Evolutionary conservation across 305 asterid genomes (phyloP), one percentile per base, ranked within the genome.

Genomic region (Fraxinus sp.): DNA sequence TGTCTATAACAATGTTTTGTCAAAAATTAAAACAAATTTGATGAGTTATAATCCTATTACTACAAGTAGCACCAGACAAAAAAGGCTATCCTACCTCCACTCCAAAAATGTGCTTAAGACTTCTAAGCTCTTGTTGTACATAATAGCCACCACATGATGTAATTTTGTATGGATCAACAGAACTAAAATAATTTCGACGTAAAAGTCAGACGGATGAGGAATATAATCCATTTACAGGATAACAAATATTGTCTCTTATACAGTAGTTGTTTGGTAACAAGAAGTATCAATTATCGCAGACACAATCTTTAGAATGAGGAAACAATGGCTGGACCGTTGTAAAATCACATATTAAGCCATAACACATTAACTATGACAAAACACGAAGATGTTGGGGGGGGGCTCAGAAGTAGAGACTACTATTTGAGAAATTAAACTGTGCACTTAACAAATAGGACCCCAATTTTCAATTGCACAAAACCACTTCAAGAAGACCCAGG

Each of bases 401-500:
- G 10, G 3, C 68, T 57, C 26, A 2, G 66, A 55, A 18, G 10
- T 26, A 32, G 10, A 76, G 75, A 72, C 9, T 14, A 35, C 70
- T 70, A 22, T 44, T 20, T 37, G 3, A 78, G 52, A 86, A 71
- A 68, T 22, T 30, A 84, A 79, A 55, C 35, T 52, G 75, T 57
- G 78, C 80, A 72, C 81, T 26, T 28, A 36, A 59, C 14, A 78
- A 24, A 74, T 30, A 49, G 3, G 78, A 70, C 39, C 13, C 41
- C 68, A 57, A 57, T 18, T 57, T 44, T 18, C 71, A 28, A 11
- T 57, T 64, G 64, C 76, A 74, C 70, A 57, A 5, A 59, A 46
- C n/a, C 78, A 66, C 72, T 7, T 44, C 46, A 55, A 44, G 77
- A 82, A 86, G 68, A 28, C 39, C 52, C 74, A 36, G 79, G 49